Base-by-base conservation (phyloP, 2,329 filamentous ascomycete genomes). In the Lecanoromycetidae sp. region DNA sequence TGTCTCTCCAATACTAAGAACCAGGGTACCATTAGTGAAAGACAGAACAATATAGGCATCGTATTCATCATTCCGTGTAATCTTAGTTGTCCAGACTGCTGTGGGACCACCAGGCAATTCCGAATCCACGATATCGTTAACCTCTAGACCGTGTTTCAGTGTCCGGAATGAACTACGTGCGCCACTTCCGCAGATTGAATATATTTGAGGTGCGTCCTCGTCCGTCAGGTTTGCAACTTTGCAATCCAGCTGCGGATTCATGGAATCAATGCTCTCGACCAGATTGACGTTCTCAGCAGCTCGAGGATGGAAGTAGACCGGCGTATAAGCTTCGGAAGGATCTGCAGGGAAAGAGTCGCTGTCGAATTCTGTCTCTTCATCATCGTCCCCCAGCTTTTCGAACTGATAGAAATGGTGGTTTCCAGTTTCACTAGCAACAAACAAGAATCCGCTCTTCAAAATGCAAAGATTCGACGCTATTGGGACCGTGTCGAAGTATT, bases 391-490 rank as follows among this genome's bases (percentile, higher is more conserved):
- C 5, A 99, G 77, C 59, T 94, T 94, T 63, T 95, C 87, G 53
- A 99, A 94, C 61, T 96, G 90, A 64, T 96, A 98, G 56, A 98
- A 87, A 51, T 87, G 80, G 61, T 93, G 85, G 61, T 95, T 91
- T 25, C 93, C 91, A 54, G 84, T 87, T 64, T 98, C 90, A 58
- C 85, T 86, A 6, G 87, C 87, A 44, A 90, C 83, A 59, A 91
- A 98, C 9, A 98, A 74, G 60, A 94, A 98, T 23, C 91, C 93
- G 55, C 87, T 94, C 67, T 94, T 94, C 55, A 98, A 66, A 55
- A 98, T 94, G 62, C 87, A 87, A 36, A 99, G 75, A 60, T 78
- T 93, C 0, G 84, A 81, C 0, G 88, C 87, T 30, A 94, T 73
- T 0, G 93, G 90, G 3, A 95, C 84, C 0, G 91, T 98, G 58